Evolutionary conservation across 768 basidiomycete species (phyloP), one percentile per base, ranked within the genome.

Genomic region (Stropharia rugosoannulata): DNA sequence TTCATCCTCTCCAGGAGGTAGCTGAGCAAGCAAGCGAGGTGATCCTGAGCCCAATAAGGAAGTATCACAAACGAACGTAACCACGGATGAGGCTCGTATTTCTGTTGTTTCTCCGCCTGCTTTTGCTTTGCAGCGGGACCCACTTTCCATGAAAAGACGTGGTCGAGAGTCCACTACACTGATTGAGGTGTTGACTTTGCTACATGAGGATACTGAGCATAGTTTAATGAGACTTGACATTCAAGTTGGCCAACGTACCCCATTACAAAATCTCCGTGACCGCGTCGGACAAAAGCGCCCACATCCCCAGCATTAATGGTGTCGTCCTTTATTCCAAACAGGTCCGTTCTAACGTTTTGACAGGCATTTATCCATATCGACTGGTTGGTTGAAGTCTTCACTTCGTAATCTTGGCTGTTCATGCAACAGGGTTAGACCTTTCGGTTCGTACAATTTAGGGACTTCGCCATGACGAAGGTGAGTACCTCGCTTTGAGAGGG

Each of bases 41-140:
- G 58, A 65, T 61, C 89, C 88, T 49, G 72, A 69, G 5, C 80
- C 79, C 62, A 81, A 84, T 6, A 85, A 80, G 2, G 81, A 77
- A 10, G 74, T 75, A 57, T 92, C 90, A 67, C 93, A 95, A 25
- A 89, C 75, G 64, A 95, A 95, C 58, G 87, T 79, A 36, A 94
- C 80, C 18, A 83, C 78, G 2, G 90, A 81, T 5, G 87, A 88
- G 7, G 82, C 88, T 18, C 71, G 75, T 38, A 80, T 61, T 22
- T 75, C 63, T 39, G 68, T 64, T 18, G 66, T 51, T 15, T 59
- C 59, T 49, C 70, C 66, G 15, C 74, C 74, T 13, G 74, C 61
- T 58, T 70, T 73, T n/a, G 73, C 68, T 29, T 76, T 74, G 69
- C 92, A 94, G 1, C 70, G 69, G 0, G 90, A 89, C 11, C 93